These are phyloP conservation scores for Phytopythium kandeliae DNA, from an alignment of 352 stramenopile species.

Conservation along the genomic window DNA sequence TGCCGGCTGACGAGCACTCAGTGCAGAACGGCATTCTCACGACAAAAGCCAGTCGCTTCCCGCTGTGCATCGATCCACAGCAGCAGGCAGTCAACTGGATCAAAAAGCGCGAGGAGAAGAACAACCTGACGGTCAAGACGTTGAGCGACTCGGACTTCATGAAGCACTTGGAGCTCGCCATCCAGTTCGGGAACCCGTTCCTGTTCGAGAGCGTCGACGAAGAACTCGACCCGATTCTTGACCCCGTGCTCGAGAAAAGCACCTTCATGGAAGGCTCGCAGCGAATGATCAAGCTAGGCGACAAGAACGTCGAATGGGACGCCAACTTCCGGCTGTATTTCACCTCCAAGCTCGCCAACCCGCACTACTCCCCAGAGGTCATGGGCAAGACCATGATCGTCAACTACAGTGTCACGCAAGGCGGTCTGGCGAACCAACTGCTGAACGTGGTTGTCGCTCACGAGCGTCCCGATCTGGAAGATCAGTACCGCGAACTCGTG, in stretches of 20 bases:
- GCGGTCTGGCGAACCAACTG: slow-evolving; percentile 90
- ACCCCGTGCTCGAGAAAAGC: slow-evolving; percentile 92
- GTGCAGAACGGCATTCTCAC: slow-evolving; percentile 96
- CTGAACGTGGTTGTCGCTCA: slow-evolving; percentile 93
- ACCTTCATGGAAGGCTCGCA: slow-evolving; percentile 89
- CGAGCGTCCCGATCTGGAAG: slow-evolving; percentile 90
- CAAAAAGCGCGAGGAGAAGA: slow-evolving; percentile 93
- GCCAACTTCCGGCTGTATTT: slow-evolving; percentile 92
- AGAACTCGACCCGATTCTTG: slow-evolving; percentile 93
- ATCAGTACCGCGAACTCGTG: slow-evolving; percentile 91
- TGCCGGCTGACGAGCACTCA: slow-evolving; percentile 93
- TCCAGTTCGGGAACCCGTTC: slow-evolving; percentile 95
- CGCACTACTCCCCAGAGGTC: slow-evolving; percentile 93
- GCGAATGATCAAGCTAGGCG: slow-evolving; percentile 89
- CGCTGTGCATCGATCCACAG: slow-evolving; percentile 94
- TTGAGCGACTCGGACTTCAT: slow-evolving; percentile 94
- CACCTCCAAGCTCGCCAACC: slow-evolving; percentile 93
- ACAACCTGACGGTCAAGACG: slow-evolving; percentile 91
- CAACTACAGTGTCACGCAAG: slow-evolving; percentile 94
- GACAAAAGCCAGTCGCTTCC: slow-evolving; percentile 91
- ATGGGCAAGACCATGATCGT: slow-evolving; percentile 97
- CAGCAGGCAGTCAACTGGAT: slow-evolving; percentile 96
- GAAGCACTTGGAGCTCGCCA: slow-evolving; percentile 93
- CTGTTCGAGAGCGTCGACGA: slow-evolving; percentile 95
- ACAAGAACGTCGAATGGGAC: slow-evolving; percentile 95